phyloP scores from a whole-genome alignment of 805 yeast species.

The Candida methanosorbosa region DNA sequence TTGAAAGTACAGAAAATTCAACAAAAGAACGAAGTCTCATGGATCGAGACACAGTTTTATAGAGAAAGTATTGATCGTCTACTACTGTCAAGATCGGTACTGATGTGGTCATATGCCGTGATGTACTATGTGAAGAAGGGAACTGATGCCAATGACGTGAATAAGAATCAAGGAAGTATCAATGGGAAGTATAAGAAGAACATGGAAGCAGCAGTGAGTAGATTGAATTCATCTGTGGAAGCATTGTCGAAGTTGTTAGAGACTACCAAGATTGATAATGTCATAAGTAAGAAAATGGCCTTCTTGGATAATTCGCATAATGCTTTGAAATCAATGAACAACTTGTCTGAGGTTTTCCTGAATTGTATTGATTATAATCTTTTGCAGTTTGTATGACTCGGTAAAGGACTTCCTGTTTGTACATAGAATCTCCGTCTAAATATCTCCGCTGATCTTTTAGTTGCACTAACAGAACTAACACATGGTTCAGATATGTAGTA shows the following conservation, averaged over 20 bases:
- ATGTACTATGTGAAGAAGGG: slow-evolving; percentile 36
- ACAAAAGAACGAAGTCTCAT: slow-evolving; percentile 54
- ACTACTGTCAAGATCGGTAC: slow-evolving; percentile 59
- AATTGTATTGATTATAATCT: too few relatives aligned
- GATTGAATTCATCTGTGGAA: slow-evolving; percentile 20
- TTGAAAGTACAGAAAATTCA: slow-evolving; percentile 57
- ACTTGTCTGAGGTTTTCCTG: not conserved
- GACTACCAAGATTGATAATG: slow-evolving; percentile 19
- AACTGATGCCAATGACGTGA: too few relatives aligned
- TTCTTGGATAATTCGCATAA: slow-evolving; percentile 9
- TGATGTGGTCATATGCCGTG: slow-evolving; percentile 89
- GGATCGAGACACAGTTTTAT: slow-evolving; percentile 85
- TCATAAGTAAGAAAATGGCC: slow-evolving; percentile 14
- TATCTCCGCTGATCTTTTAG: too few relatives aligned
- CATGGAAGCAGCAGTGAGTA: slow-evolving; percentile 37
- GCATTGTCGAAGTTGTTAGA: slow-evolving; percentile 25
- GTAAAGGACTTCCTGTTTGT: too few relatives aligned
- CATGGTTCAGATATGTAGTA: too few relatives aligned
- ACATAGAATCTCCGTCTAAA: too few relatives aligned
- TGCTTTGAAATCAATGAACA: not conserved
- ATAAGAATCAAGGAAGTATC: too few relatives aligned
- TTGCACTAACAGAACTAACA: too few relatives aligned
- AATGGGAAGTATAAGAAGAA: too few relatives aligned
- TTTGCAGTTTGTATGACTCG: too few relatives aligned
- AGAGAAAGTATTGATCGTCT: slow-evolving; percentile 62